Percentiles rank a stretch among this genome's conserved stretches.
Conservation (phyloP, 129 eudicot genomes). For the Oenanthe sinensis region DNA sequence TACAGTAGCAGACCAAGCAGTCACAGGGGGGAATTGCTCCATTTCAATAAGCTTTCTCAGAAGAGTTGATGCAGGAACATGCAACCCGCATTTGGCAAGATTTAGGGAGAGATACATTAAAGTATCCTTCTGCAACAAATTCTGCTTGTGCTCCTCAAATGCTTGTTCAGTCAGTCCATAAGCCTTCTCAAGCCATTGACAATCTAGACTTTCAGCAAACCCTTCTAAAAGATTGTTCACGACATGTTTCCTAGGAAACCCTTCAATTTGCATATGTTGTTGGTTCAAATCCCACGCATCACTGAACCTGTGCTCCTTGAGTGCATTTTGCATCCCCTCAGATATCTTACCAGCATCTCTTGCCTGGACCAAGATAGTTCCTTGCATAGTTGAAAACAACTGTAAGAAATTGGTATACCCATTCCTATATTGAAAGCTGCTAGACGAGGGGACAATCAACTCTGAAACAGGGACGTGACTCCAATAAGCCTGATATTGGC, state of each 20-base stretch:
- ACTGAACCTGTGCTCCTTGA: slow-evolving; percentile 37
- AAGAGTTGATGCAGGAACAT: slow-evolving; percentile 59
- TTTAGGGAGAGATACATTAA: slow-evolving; percentile 59
- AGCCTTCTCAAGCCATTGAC: slow-evolving; percentile 56
- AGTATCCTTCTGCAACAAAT: slow-evolving; percentile 52
- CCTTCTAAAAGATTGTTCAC: slow-evolving; percentile 46
- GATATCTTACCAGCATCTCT: slow-evolving; percentile 63
- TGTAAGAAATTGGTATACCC: slow-evolving; percentile 15
- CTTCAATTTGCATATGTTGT: slow-evolving; percentile 81
- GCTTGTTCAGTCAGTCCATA: slow-evolving; percentile 65
- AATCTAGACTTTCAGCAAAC: slow-evolving; percentile 47
- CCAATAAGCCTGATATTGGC: slow-evolving; percentile 11
- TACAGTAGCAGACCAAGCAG: slow-evolving; percentile 64
- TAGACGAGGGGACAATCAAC: neutral
- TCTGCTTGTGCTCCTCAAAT: slow-evolving; percentile 64
- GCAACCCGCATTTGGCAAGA: slow-evolving; percentile 52
- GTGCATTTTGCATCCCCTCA: slow-evolving; percentile 51
- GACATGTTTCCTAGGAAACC: slow-evolving; percentile 69
- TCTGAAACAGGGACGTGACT: slow-evolving; percentile 4
- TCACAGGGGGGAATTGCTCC: slow-evolving; percentile 66
- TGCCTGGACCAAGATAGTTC: slow-evolving; percentile 74
- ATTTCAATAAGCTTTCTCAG: slow-evolving; percentile 65
- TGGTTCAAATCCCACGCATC: slow-evolving; percentile 74
- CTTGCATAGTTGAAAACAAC: slow-evolving; percentile 40
- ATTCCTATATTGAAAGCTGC: neutral